phyloP scores from a whole-genome alignment of 164 flowering plant species.

The Chimonanthus praecox region DNA sequence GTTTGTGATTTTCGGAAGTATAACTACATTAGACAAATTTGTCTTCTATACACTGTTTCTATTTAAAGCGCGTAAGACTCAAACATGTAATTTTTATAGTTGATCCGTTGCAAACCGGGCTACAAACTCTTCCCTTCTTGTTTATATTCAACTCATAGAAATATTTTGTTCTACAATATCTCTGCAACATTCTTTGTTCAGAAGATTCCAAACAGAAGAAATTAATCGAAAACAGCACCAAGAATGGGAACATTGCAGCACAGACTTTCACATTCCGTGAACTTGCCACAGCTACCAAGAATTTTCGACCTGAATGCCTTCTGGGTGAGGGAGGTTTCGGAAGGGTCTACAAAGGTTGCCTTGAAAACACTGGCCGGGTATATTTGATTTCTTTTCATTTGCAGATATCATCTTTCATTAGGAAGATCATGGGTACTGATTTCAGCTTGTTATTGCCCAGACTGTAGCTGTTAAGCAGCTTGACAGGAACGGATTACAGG shows the following conservation, averaged over 20 bases:
- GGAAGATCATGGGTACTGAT: background rate
- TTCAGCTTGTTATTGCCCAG: slow-evolving; percentile 21
- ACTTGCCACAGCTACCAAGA: slow-evolving; percentile 64
- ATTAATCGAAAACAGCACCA: slow-evolving; percentile 11
- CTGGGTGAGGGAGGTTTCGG: slow-evolving; percentile 83
- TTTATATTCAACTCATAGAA: background rate
- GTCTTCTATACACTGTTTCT: background rate
- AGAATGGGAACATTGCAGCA: slow-evolving; percentile 45
- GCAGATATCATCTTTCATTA: background rate
- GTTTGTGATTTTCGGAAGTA: background rate
- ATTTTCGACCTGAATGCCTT: slow-evolving; percentile 59
- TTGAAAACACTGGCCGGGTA: slow-evolving; percentile 27
- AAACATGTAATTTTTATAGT: background rate
- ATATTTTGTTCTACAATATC: background rate
- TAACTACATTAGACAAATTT: background rate
- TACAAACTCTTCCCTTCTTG: background rate
- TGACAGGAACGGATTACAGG: slow-evolving; percentile 73
- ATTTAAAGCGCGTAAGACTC: background rate
- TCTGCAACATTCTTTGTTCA: slow-evolving; percentile 8
- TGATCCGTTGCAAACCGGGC: background rate
- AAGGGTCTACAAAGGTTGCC: slow-evolving; percentile 59
- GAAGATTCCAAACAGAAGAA: slow-evolving; percentile 21
- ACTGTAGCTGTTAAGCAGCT: slow-evolving; percentile 71
- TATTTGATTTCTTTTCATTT: background rate
- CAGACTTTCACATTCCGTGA: slow-evolving; percentile 66